Evolutionary conservation across 2,329 filamentous ascomycete species (phyloP), one percentile per base, ranked within the genome.

Genomic region (Allantophomopsis lycopodina): DNA sequence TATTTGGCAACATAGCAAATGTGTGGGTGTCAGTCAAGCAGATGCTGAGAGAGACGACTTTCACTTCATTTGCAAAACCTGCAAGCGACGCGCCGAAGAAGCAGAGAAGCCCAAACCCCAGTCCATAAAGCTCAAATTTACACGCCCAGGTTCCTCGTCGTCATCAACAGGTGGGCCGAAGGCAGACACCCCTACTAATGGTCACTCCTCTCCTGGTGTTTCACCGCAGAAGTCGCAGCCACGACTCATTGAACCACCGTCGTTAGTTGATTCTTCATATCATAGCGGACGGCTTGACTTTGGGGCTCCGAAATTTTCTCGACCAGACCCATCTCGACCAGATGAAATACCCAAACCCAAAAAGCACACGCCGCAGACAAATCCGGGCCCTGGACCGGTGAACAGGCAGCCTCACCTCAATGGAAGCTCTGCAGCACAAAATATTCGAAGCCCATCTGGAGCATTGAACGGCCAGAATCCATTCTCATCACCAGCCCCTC

Each of bases 1-100:
- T 55, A 80, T 94, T 36, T 98, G 91, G 91, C 89, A 96, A 57
- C 91, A 98, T 55, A 94, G 87, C 66, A 85, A 83, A 51, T 98
- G 91, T 55, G 73, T 94, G 43, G 81, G 79, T 32, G 83, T 96
- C 46, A 72, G 73, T 35, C 74, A 93, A 50, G 64, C 71, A 43
- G 82, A 88, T 45, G 88, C 87, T 1, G 89, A 94, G 47, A 70
- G 78, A 36, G 76, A 85, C 2, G 83, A 93, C 48, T 96, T 96
- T 52, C 78, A 84, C 44, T 94, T 94, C 53, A 60, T 94, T 47
- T 96, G 89, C 62, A 65, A 65, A 28, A 76, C 80, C 36, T 98
- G 91, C 63, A 76, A 74, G 49, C 76, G 71, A 13, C 79, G 76
- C 42, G 73, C 77, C 45, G 68, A 80, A 48, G 73, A 76, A 39